Percentiles rank a stretch among this genome's conserved stretches.
Evolutionary conservation across 2,329 filamentous ascomycete genomes (phyloP).

Genomic region (Didymella lethalis): DNA sequence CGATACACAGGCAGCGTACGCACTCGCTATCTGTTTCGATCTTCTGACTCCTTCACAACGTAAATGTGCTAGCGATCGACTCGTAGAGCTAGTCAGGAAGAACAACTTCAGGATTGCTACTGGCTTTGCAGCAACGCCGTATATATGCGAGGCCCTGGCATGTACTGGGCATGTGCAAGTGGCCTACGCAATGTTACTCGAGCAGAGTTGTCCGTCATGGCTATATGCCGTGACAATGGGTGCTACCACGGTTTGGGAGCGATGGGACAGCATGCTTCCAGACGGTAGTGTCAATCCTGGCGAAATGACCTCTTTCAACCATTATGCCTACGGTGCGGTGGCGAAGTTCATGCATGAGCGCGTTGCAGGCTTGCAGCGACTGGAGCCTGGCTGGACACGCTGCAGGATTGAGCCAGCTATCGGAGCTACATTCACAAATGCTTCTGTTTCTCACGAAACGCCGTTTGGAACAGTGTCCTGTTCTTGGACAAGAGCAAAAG

Average conservation of each 20-base stretch:
- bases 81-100: not conserved
- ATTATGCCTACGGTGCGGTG: slow-evolving; percentile 50
- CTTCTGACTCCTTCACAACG: not conserved
- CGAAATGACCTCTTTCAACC: slow-evolving; percentile 53
- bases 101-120: slow-evolving; percentile 22
- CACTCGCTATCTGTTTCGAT: not conserved
- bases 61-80: not conserved
- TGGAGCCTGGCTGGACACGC: slow-evolving; percentile 1
- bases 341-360: slow-evolving; percentile 52
- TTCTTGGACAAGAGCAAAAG: not conserved
- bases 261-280: slow-evolving; percentile 59
- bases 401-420: not conserved
- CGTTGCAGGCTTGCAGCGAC: not conserved
- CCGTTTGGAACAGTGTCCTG: not conserved
- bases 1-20: slow-evolving; percentile 5
- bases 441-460: not conserved
- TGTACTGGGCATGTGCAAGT: slow-evolving; percentile 22
- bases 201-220: slow-evolving; percentile 57
- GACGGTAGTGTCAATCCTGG: slow-evolving; percentile 56
- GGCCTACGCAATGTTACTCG: slow-evolving; percentile 42
- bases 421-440: not conserved
- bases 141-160: slow-evolving; percentile 11
- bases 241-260: slow-evolving; percentile 60
- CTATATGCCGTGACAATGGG: slow-evolving; percentile 57
- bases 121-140: slow-evolving; percentile 25